Evolutionary conservation across 768 basidiomycete species (phyloP), one percentile per base, ranked within the genome.

Genomic region (Austroboletus festivus): DNA sequence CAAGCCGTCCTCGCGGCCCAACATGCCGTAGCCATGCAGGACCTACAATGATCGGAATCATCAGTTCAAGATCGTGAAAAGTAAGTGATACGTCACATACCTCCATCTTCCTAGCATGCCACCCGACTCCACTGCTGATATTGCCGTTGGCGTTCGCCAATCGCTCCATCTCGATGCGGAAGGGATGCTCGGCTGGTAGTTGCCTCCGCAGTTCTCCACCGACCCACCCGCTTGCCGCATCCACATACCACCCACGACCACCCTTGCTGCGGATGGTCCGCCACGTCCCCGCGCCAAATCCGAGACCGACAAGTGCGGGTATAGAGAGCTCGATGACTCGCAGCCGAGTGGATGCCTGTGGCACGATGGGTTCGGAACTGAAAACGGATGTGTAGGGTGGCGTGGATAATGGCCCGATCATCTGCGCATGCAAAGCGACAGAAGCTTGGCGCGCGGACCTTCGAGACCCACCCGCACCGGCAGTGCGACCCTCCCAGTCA

Each of bases 51-150:
- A 52, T 34, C 37, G 35, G 11, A 46, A 24, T 2, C 28, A 38
- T 56, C 30, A 50, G 28, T 24, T 16, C 12, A 21, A 22, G 22
- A 46, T 18, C 28, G 50, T 16, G 18, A 42, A 37, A 10, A 6
- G 52, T 7, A 42, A 4, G 5, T 16, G n/a, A n/a, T 41, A 52
- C 21, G n/a, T 33, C n/a, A 71, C 85, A 48, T 58, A 91, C 89
- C 81, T 96, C 93, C 90, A 96, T 93, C 72, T 99, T 99, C 49
- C 94, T 73, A 19, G 89, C 84, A 69, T 96, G 93, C 93, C 94
- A 98, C 1, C 95, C 95, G 5, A 95, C 81, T 4, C 86, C 88
- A 59, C 86, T 90, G 63, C 78, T 86, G n/a, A 95, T 91, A 59
- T 90, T 89, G 9, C 93, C 91, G 54, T 90, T 89, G 5, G 88